Base-by-base conservation (phyloP, 177 flowering plant species). In the Vitis hybrid region DNA sequence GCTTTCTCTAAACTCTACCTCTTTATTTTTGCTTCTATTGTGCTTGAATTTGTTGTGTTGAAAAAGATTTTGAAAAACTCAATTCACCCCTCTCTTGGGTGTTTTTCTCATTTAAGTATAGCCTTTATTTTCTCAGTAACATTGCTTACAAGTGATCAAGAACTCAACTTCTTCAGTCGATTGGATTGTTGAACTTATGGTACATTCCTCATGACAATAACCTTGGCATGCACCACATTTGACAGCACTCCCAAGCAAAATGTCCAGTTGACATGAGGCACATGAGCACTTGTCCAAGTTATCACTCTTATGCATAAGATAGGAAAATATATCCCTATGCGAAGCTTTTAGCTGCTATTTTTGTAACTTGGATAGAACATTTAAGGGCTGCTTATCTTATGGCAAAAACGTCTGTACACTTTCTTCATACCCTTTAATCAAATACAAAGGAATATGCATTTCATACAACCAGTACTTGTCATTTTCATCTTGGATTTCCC, bases 401-500 rank as follows among this genome's bases (percentile, higher is more conserved):
- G 74, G 73, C 7, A 78, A 33, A 18, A 61, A 56, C 14, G 39
- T 77, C 15, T 74, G 73, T 10, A 63, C 67, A 48, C 72, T 74
- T 65, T 80, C 87, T 83, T 94, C 98, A 67, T 82, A 94, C 53
- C 89, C 93, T 82, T 86, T 94, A 51, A 92, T 87, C 82, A 96
- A 77, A 79, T 88, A 96, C 52, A 96, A 77, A 73, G 98, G 99
- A 52, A 94, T 66, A 11, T 85, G 89, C 51, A 74, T 70, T 81
- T 92, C 98, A 51, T 75, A 72, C 80, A 96, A 90, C 99, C 98
- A 96, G 56, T 81, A 81, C 76, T 79, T 92, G 11, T 85, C 87
- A 68, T 72, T 81, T 65, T 90, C 93, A 74, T 81, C 88, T 65
- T 81, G 75, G 68, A 66, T 67, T 68, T 80, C 70, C 78, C 92